Base-by-base conservation (phyloP, 768 basidiomycete species). In the Boletus reticulatus region DNA sequence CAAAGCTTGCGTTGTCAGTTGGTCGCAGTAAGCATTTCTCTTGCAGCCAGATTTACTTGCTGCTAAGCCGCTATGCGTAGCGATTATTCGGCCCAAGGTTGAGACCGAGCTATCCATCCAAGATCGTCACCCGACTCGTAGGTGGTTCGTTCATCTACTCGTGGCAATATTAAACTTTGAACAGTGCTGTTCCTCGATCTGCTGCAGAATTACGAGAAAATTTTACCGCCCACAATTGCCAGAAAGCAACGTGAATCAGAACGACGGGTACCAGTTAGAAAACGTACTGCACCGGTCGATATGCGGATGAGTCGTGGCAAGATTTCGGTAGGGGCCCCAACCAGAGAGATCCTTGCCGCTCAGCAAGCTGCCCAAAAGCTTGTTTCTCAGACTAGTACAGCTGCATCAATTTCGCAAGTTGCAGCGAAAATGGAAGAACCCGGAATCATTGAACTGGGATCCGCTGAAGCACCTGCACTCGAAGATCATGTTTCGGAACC, bases 91-190 rank as follows among this genome's bases (percentile, higher is more conserved):
- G 27, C 96, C 96, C 19, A 89, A 85, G 71, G 64, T 77, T 39
- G 94, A 98, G 67, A 87, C 84, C 6, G 84, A 92, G 53, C 68
- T 94, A 24, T 92, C 94, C 4, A 87, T 98, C 57, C 92, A 96
- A 69, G 94, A 94, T 68, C 89, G 93, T 39, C 88, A 96, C 75
- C 85, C 92, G 49, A 81, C 88, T 16, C 73, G 91, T 88, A 70
- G 61, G 84, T 75, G 24, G 12, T 19, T 19, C 3, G 24, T 47
- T 45, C 16, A 24, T n/a, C 29, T 34, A 2, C 9, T 39, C 19
- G 4, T 2, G 7, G 44, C 31, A 22, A 41, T 14, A 13, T 49
- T 48, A 17, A 55, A 32, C 10, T 6, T 22, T 44, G 39, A 39
- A 9, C 48, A 92, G 90, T 90, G 43, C 74, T 98, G 57, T 88